A percentile compares a stretch with the other conserved stretches of the same genome.
Evolutionary conservation across 1,284 basidiomycete genomes (phyloP).

Genomic region (Cryptococcus maquisensis): DNA sequence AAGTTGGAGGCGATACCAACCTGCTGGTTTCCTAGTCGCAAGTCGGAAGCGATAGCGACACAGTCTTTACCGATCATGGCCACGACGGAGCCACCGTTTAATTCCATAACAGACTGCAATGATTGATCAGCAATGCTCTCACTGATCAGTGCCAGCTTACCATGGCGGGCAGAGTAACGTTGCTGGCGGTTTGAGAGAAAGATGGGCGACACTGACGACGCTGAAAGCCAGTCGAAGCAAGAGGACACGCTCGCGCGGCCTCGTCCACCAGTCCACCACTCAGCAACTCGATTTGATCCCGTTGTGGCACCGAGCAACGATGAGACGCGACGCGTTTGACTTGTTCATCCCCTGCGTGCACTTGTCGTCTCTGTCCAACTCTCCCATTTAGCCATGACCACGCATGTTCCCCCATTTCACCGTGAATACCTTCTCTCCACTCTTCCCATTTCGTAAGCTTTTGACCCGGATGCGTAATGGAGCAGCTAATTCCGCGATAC

Average conservation of each 20-base stretch:
- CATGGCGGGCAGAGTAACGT: not conserved
- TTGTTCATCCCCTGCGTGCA: not conserved
- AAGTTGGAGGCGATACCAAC: slow-evolving; percentile 87
- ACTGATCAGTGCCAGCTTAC: not conserved
- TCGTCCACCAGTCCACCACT: too few species aligned
- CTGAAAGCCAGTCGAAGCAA: not conserved
- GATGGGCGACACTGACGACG: not conserved
- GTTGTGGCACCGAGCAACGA: not conserved
- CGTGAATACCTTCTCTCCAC: not conserved
- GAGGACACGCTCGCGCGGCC: not conserved
- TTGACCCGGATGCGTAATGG: too few species aligned
- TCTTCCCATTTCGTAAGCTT: not conserved
- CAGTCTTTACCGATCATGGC: slow-evolving; percentile 99
- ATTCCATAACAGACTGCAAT: slow-evolving; percentile 43
- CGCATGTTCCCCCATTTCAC: not conserved
- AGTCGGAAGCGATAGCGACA: slow-evolving; percentile 95
- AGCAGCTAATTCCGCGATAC: not conserved
- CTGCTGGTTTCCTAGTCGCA: slow-evolving; percentile 84
- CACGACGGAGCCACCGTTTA: slow-evolving; percentile 76
- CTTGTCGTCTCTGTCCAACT: not conserved
- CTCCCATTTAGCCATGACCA: not conserved
- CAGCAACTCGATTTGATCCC: not conserved
- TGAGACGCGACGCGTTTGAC: not conserved
- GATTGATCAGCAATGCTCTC: not conserved
- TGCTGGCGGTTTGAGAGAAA: not conserved